Evolutionary conservation across 371 early-diverging fungal species (phyloP).

Genomic region (Phascolomyces articulosus): DNA sequence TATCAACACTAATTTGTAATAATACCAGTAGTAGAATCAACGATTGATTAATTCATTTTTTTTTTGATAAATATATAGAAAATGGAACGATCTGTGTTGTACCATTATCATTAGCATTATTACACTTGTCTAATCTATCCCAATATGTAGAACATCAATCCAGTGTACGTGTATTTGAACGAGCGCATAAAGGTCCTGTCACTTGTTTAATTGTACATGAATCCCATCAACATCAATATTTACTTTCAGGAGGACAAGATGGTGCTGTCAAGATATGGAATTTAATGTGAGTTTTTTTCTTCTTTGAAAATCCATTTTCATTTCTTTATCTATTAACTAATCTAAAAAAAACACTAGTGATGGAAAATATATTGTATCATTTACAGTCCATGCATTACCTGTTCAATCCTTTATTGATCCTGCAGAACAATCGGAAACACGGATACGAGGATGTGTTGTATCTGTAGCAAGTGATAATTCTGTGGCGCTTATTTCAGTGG

Average conservation of each 20-base stretch:
- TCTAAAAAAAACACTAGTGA: constrained; percentile 35
- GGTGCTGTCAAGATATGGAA: constrained; percentile 81
- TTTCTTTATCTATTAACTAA: background rate
- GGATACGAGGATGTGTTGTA: constrained; percentile 63
- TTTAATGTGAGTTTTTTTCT: constrained; percentile 54
- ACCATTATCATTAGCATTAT: constrained; percentile 48
- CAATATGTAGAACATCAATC: constrained; percentile 19
- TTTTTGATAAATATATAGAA: constrained; percentile 30
- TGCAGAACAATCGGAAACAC: constrained; percentile 59
- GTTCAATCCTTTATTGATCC: constrained; percentile 66
- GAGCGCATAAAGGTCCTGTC: constrained; percentile 58
- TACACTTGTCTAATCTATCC: constrained; percentile 36
- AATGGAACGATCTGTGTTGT: constrained; percentile 57
- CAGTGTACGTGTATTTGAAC: constrained; percentile 32
- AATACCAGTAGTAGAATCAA: too few relatives aligned
- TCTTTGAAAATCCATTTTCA: too few relatives aligned
- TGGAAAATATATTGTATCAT: constrained; percentile 67
- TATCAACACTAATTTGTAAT: too few relatives aligned
- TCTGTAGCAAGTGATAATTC: constrained; percentile 75
- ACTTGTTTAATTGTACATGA: constrained; percentile 63
- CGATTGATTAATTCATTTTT: background rate
- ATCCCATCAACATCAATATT: constrained; percentile 52
- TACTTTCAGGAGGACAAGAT: constrained; percentile 69
- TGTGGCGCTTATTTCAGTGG: constrained; percentile 71
- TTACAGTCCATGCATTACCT: constrained; percentile 62